Percentiles rank a stretch among this genome's conserved stretches.
Evolutionary conservation across 306 rosid genomes (phyloP).

Genomic region (Alnus rubra): DNA sequence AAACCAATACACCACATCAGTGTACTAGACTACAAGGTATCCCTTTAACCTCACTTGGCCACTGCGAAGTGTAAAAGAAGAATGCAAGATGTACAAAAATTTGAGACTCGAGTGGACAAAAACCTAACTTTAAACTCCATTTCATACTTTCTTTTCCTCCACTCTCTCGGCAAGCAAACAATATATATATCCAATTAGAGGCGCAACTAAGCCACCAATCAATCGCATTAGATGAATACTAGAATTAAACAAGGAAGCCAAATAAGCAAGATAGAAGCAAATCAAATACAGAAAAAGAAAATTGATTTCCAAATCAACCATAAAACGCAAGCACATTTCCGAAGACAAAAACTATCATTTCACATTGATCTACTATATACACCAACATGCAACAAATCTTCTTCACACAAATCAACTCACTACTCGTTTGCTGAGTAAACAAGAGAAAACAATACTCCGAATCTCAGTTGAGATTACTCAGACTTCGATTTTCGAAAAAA

Average conservation of each 20-base stretch:
- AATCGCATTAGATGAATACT: conserved; percentile 11
- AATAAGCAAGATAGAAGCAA: conserved; percentile 20
- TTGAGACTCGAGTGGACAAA: conserved; percentile 4
- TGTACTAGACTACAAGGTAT: too few species aligned
- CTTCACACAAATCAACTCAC: conserved; percentile 19
- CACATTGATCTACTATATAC: conserved; percentile 38
- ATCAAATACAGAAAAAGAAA: conserved; percentile 4
- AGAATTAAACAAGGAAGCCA: conserved; percentile 12
- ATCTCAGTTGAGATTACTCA: conserved; percentile 2
- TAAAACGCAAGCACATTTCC: conserved; percentile 32
- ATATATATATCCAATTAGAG: background rate
- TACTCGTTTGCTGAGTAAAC: background rate
- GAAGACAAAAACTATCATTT: background rate
- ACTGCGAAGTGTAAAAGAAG: conserved; percentile 19
- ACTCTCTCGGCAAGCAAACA: conserved; percentile 29
- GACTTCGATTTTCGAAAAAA: background rate
- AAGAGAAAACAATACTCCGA: conserved; percentile 11
- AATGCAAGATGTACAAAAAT: conserved; percentile 4
- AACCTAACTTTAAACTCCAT: conserved; percentile 21
- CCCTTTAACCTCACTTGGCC: conserved; percentile 1
- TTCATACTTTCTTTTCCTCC: conserved; percentile 12
- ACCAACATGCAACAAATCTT: conserved; percentile 35
- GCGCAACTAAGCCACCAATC: conserved; percentile 19
- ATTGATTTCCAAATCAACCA: conserved; percentile 21
- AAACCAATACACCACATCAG: conserved; percentile 7